A percentile compares a stretch with the other conserved stretches of the same genome.
Evolutionary conservation across 2,329 filamentous ascomycete species (phyloP).

Genomic region (Metarhizium sp.): DNA sequence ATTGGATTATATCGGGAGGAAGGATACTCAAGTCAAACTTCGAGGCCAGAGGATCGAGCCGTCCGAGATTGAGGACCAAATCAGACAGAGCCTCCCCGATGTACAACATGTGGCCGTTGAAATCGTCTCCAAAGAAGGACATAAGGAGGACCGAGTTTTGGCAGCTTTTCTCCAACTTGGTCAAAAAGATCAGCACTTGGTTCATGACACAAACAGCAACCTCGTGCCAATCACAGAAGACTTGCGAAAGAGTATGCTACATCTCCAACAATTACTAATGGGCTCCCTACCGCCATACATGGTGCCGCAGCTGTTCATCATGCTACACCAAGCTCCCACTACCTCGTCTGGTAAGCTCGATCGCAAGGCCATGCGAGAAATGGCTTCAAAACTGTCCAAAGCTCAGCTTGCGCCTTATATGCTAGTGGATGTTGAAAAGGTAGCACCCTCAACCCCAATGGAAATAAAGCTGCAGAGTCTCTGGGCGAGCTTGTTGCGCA

Average conservation of each 20-base stretch:
- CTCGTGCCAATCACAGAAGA: too few relatives aligned
- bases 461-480: not conserved
- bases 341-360: slow-evolving; percentile 34
- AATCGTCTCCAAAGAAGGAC: too few relatives aligned
- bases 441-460: too few relatives aligned
- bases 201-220: too few relatives aligned
- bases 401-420: not conserved
- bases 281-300: slow-evolving; percentile 25
- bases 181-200: too few relatives aligned
- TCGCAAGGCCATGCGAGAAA: slow-evolving; percentile 30
- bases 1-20: not conserved
- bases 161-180: too few relatives aligned
- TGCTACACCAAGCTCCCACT: slow-evolving; percentile 28
- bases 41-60: slow-evolving; percentile 4
- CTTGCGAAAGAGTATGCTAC: slow-evolving; percentile 7
- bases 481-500: slow-evolving; percentile 21
- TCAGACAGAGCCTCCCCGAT: not conserved
- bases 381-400: slow-evolving; percentile 15
- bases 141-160: too few relatives aligned
- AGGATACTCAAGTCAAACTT: not conserved
- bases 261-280: too few relatives aligned
- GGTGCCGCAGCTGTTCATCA: slow-evolving; percentile 32
- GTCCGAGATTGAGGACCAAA: slow-evolving; percentile 3
- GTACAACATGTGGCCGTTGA: too few relatives aligned
- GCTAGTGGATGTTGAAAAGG: not conserved